A percentile compares a stretch with the other conserved stretches of the same genome.
phyloP scores from a whole-genome alignment of 108 stramenopile species.

The Cyclotella atomus region DNA sequence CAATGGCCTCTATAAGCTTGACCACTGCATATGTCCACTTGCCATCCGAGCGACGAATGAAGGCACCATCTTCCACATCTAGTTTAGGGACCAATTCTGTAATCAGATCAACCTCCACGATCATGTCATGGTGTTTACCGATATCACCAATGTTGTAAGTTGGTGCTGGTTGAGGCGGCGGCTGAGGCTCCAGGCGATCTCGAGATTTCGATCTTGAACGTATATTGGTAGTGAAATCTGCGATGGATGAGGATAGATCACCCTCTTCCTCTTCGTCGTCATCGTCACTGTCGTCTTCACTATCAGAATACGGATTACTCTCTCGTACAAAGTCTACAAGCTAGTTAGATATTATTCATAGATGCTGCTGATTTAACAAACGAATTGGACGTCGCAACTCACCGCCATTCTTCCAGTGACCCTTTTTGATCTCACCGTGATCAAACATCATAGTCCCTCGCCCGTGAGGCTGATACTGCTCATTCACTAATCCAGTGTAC shows the following conservation, averaged over 20 bases:
- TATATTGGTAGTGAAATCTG: constrained; percentile 38
- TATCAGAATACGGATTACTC: constrained; percentile 34
- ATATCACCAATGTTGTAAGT: constrained; percentile 41
- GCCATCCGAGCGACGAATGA: constrained; percentile 48
- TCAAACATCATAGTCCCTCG: constrained; percentile 49
- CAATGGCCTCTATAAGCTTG: constrained; percentile 28
- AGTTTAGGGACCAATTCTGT: constrained; percentile 26
- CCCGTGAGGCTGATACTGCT: constrained; percentile 48
- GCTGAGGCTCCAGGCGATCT: constrained; percentile 19
- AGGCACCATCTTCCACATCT: constrained; percentile 40
- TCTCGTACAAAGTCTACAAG: constrained; percentile 47
- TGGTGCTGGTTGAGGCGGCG: constrained; percentile 17
- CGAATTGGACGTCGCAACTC: no score
- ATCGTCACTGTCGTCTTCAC: constrained; percentile 36
- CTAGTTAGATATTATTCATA: no score
- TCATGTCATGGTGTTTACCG: constrained; percentile 36
- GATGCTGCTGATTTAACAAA: no score
- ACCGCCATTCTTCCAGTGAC: constrained; percentile 49
- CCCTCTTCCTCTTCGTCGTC: constrained; percentile 28
- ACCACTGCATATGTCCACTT: constrained; percentile 52
- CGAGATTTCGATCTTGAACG: constrained; percentile 40
- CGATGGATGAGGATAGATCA: constrained; percentile 48
- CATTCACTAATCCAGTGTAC: constrained; percentile 51
- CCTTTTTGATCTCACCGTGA: constrained; percentile 39
- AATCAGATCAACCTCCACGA: constrained; percentile 26